Conservation (phyloP, 768 basidiomycete species). For the Amanita thiersii region DNA sequence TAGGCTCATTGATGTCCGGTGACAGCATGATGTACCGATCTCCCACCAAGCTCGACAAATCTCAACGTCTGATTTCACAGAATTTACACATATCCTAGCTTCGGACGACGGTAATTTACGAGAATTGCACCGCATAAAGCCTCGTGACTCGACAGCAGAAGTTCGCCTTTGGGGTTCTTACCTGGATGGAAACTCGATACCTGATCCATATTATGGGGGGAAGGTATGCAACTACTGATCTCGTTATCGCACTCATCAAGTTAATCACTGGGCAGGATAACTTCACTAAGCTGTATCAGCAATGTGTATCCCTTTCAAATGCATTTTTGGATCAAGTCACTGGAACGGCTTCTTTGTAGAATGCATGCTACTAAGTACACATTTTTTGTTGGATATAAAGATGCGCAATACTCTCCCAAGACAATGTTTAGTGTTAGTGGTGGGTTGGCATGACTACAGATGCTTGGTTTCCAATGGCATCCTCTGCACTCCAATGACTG, state of each 20-base stretch:
- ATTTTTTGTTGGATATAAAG: not conserved
- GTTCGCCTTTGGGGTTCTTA: slow-evolving; percentile 80
- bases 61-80: slow-evolving; percentile 53
- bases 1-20: slow-evolving; percentile 7
- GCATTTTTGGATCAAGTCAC: slow-evolving; percentile 70
- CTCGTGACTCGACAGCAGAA: slow-evolving; percentile 45
- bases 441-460: slow-evolving; percentile 84
- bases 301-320: slow-evolving; percentile 65
- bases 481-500: slow-evolving; percentile 86
- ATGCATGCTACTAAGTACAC: not conserved
- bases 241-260: not conserved
- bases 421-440: slow-evolving; percentile 27
- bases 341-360: slow-evolving; percentile 17
- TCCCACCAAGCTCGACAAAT: slow-evolving; percentile 63
- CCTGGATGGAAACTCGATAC: slow-evolving; percentile 59
- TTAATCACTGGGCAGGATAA: slow-evolving; percentile 33
- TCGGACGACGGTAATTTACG: slow-evolving; percentile 73
- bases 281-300: slow-evolving; percentile 73
- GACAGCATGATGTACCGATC: slow-evolving; percentile 73
- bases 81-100: slow-evolving; percentile 81
- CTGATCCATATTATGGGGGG: slow-evolving; percentile 82
- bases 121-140: slow-evolving; percentile 45
- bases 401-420: not conserved
- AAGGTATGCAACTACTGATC: slow-evolving; percentile 30
- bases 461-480: slow-evolving; percentile 72